Evolutionary conservation across 2,329 filamentous ascomycete species (phyloP).

Genomic region (Penicillium psychrosexuale): DNA sequence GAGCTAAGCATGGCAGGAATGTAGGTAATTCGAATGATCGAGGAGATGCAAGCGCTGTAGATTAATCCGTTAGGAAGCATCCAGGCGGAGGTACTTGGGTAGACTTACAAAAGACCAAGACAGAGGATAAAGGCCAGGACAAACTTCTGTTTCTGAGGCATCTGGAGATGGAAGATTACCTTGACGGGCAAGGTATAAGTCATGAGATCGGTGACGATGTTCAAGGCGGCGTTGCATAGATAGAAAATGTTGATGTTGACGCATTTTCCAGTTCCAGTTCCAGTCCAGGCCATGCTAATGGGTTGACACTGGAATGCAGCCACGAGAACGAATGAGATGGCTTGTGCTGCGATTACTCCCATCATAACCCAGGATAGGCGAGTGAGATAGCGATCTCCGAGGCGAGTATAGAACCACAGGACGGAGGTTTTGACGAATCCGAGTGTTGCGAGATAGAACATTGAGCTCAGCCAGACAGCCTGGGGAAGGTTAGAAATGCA

Average conservation of each 20-base stretch:
- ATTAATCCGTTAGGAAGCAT: not conserved
- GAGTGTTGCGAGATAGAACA: slow-evolving; percentile 48
- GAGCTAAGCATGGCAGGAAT: slow-evolving; percentile 44
- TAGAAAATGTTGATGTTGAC: slow-evolving; percentile 52
- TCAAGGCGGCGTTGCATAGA: slow-evolving; percentile 55
- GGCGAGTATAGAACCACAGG: slow-evolving; percentile 46
- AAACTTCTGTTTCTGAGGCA: slow-evolving; percentile 49
- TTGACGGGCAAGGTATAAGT: slow-evolving; percentile 54
- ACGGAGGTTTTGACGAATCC: slow-evolving; percentile 51
- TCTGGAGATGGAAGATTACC: slow-evolving; percentile 46
- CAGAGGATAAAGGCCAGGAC: slow-evolving; percentile 51
- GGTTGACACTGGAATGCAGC: slow-evolving; percentile 48
- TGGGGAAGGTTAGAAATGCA: slow-evolving; percentile 17
- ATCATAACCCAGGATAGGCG: slow-evolving; percentile 41
- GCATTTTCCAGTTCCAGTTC: slow-evolving; percentile 39
- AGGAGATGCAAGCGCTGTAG: slow-evolving; percentile 45
- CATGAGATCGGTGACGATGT: slow-evolving; percentile 58
- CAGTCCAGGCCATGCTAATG: slow-evolving; percentile 41
- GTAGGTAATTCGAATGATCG: slow-evolving; percentile 48
- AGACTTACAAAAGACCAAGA: slow-evolving; percentile 47
- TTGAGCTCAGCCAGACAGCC: slow-evolving; percentile 48
- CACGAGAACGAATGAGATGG: slow-evolving; percentile 42
- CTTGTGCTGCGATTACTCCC: slow-evolving; percentile 41
- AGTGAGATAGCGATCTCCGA: slow-evolving; percentile 41
- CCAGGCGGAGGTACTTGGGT: not conserved